Evolutionary conservation across 495 filamentous ascomycete genomes (phyloP).

Genomic region (Aspergillus bertholletiae): DNA sequence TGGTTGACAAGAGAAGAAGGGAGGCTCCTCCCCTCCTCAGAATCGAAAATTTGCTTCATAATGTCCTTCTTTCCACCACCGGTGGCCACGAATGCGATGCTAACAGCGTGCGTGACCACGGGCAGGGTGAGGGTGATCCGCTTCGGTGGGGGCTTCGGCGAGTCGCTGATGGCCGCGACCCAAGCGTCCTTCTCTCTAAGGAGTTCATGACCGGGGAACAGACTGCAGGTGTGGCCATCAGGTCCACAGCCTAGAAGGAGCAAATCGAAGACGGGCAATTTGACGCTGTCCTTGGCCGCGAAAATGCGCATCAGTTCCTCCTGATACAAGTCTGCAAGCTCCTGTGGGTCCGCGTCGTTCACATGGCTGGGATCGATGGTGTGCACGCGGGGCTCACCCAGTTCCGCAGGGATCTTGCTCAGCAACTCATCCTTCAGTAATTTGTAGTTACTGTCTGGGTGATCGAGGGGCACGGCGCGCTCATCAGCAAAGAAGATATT

Average conservation of each 20-base stretch:
- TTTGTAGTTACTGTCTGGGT: slow-evolving; percentile 90
- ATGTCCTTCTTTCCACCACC: slow-evolving; percentile 87
- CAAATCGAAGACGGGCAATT: slow-evolving; percentile 90
- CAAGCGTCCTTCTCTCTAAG: slow-evolving; percentile 87
- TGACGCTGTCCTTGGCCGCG: slow-evolving; percentile 80
- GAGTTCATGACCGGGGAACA: slow-evolving; percentile 87
- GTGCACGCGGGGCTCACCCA: slow-evolving; percentile 66
- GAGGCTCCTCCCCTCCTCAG: slow-evolving; percentile 66
- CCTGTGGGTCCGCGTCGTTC: slow-evolving; percentile 80
- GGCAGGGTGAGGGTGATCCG: slow-evolving; percentile 90
- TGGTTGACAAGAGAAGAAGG: slow-evolving; percentile 87
- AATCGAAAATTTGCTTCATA: slow-evolving; percentile 85
- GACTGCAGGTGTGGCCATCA: slow-evolving; percentile 94
- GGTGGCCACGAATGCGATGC: slow-evolving; percentile 87
- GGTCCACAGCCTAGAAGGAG: slow-evolving; percentile 90
- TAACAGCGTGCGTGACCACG: slow-evolving; percentile 77
- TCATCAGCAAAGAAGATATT: slow-evolving; percentile 99
- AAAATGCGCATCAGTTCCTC: slow-evolving; percentile 79
- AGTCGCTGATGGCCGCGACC: slow-evolving; percentile 87
- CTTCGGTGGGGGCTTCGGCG: slow-evolving; percentile 87
- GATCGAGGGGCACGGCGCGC: slow-evolving; percentile 85
- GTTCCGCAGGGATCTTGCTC: slow-evolving; percentile 70
- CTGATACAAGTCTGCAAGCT: slow-evolving; percentile 92
- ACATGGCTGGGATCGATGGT: slow-evolving; percentile 70
- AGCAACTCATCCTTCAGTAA: slow-evolving; percentile 84